A percentile compares a stretch with the other conserved stretches of the same genome.
Conservation (phyloP, 176 grass and related monocot species). For the Raddia distichophylla region DNA sequence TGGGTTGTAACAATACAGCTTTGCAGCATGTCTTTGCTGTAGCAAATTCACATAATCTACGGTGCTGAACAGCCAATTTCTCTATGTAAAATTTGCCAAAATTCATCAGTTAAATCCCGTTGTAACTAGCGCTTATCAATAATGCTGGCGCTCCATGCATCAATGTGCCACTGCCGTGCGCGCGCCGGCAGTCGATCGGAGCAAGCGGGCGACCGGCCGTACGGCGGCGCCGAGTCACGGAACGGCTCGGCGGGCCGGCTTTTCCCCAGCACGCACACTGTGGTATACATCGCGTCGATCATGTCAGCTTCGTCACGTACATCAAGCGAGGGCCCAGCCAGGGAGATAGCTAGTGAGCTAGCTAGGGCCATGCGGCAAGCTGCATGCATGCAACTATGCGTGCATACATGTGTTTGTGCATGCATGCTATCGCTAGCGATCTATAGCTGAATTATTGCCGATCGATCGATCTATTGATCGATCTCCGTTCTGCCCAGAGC, state of each 20-base stretch:
- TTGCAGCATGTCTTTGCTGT: too few species aligned
- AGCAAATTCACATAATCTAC: too few species aligned
- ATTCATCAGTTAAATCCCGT: too few species aligned
- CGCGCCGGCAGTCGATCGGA: neutral
- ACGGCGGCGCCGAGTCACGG: slow-evolving; percentile 42
- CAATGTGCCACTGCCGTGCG: neutral
- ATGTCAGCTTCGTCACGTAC: slow-evolving; percentile 38
- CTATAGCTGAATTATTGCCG: slow-evolving; percentile 23
- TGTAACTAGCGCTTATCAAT: too few species aligned
- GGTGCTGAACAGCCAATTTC: too few species aligned
- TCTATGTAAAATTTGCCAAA: too few species aligned
- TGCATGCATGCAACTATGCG: too few species aligned
- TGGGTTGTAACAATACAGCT: too few species aligned
- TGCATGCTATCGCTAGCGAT: neutral
- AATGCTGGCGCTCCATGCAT: neutral
- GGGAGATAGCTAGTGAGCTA: neutral
- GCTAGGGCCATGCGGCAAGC: neutral
- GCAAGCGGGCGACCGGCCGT: slow-evolving; percentile 19
- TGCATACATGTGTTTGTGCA: neutral
- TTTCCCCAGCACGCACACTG: neutral
- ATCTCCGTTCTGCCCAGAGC: neutral
- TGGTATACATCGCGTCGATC: neutral
- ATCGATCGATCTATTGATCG: too few species aligned
- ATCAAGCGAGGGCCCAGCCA: neutral
- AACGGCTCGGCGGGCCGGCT: slow-evolving; percentile 6